Evolutionary conservation across 2,329 filamentous ascomycete species (phyloP).

Genomic region (Eurotiales sp.): DNA sequence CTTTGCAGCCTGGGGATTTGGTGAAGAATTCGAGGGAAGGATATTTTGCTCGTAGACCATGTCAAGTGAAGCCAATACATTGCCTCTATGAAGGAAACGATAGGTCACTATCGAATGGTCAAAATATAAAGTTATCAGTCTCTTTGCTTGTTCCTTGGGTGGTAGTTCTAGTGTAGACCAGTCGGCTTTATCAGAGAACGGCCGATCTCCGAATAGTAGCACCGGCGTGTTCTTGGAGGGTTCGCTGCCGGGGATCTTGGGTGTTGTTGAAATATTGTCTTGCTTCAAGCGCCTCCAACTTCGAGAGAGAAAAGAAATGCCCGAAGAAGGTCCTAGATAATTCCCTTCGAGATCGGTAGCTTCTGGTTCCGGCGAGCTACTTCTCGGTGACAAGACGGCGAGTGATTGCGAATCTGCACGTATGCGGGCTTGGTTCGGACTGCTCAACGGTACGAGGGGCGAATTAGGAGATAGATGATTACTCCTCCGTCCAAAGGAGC

Average conservation of each 20-base stretch:
- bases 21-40: slow-evolving; percentile 34
- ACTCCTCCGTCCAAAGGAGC: neutral
- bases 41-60: slow-evolving; percentile 39
- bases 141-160: slow-evolving; percentile 35
- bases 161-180: slow-evolving; percentile 38
- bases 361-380: slow-evolving; percentile 44
- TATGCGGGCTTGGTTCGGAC: neutral
- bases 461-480: neutral
- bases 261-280: slow-evolving; percentile 41
- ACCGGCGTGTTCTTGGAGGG: slow-evolving; percentile 42
- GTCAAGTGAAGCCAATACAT: slow-evolving; percentile 48
- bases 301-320: slow-evolving; percentile 59
- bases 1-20: slow-evolving; percentile 42
- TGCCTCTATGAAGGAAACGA: slow-evolving; percentile 54
- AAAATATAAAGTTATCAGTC: slow-evolving; percentile 54
- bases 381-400: slow-evolving; percentile 20
- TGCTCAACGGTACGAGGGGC: neutral
- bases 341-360: slow-evolving; percentile 53
- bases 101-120: slow-evolving; percentile 60
- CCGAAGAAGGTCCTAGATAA: slow-evolving; percentile 53
- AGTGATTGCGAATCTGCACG: slow-evolving; percentile 5
- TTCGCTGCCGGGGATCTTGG: slow-evolving; percentile 27
- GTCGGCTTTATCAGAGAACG: slow-evolving; percentile 36
- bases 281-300: slow-evolving; percentile 63
- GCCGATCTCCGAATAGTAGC: slow-evolving; percentile 51